phyloP scores from a whole-genome alignment of 768 basidiomycete genomes.

The Calocybe indica region DNA sequence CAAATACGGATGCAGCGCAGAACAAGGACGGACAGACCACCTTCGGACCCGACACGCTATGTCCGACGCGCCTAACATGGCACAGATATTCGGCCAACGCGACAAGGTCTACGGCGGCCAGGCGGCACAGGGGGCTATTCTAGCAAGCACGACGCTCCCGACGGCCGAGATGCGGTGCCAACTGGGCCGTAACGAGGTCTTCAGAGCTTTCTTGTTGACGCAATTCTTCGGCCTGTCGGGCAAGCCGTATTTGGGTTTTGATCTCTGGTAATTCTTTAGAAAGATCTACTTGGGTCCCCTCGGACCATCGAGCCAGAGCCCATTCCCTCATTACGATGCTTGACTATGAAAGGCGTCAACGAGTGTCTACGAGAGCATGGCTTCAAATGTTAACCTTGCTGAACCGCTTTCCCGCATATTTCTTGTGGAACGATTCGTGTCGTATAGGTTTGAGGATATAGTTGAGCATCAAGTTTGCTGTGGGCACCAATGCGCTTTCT shows the following conservation, averaged over 20 bases:
- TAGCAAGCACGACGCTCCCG: too few relatives aligned
- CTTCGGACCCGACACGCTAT: too few relatives aligned
- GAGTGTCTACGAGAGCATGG: neutral
- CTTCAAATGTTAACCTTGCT: constrained; percentile 55
- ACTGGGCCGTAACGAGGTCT: neutral
- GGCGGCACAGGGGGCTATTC: too few relatives aligned
- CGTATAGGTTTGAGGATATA: constrained; percentile 77
- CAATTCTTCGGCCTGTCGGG: constrained; percentile 26
- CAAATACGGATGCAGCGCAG: too few relatives aligned
- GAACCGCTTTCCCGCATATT: constrained; percentile 88
- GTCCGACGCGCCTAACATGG: too few relatives aligned
- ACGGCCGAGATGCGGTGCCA: too few relatives aligned
- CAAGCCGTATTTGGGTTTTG: constrained; percentile 48
- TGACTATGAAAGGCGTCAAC: constrained; percentile 38
- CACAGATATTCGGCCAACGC: too few relatives aligned
- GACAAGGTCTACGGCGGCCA: too few relatives aligned
- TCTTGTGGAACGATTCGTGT: constrained; percentile 87
- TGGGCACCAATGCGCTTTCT: constrained; percentile 78
- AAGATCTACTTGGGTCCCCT: constrained; percentile 54
- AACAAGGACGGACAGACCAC: too few relatives aligned
- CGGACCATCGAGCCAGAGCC: constrained; percentile 74
- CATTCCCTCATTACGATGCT: constrained; percentile 81
- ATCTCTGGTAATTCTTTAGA: constrained; percentile 51
- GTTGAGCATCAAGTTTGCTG: constrained; percentile 90
- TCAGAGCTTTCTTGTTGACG: constrained; percentile 10